A percentile compares a stretch with the other conserved stretches of the same genome.
Evolutionary conservation across 192 early-diverging fungal genomes (phyloP).

Genomic region (Helicostylum pulchrum): DNA sequence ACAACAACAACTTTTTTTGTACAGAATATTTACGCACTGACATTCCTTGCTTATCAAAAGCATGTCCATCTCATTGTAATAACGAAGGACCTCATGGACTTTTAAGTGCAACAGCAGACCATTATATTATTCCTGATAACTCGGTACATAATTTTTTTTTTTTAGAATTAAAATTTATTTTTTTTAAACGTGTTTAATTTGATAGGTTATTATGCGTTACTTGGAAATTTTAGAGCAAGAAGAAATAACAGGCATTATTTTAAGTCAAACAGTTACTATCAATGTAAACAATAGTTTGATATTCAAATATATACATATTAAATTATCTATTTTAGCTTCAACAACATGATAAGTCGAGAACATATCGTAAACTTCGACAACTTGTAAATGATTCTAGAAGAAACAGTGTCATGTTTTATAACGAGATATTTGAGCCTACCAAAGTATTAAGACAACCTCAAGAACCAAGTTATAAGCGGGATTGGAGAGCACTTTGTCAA

Average conservation of each 20-base stretch:
- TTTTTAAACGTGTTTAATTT: neutral
- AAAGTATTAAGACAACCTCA: conserved; percentile 28
- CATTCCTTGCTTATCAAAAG: conserved; percentile 52
- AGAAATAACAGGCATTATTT: conserved; percentile 63
- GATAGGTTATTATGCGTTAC: conserved; percentile 51
- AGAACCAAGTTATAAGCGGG: conserved; percentile 41
- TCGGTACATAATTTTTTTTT: conserved; percentile 30
- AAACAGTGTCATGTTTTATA: conserved; percentile 63
- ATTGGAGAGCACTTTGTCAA: conserved; percentile 53
- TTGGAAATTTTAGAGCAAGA: conserved; percentile 67
- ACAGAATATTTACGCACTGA: conserved; percentile 56
- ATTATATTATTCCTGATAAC: conserved; percentile 54
- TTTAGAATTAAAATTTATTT: neutral
- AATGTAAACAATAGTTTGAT: conserved; percentile 37
- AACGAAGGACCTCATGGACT: conserved; percentile 38
- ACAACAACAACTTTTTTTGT: neutral
- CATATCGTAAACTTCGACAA: conserved; percentile 58
- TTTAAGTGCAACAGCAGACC: conserved; percentile 33
- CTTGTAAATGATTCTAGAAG: conserved; percentile 55
- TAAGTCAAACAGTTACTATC: conserved; percentile 61
- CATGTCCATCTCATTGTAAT: conserved; percentile 34
- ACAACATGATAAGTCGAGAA: conserved; percentile 58
- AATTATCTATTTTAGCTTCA: conserved; percentile 40
- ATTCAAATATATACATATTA: neutral
- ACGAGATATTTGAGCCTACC: conserved; percentile 59